Percentiles rank a stretch among this genome's conserved stretches.
These are phyloP conservation scores for Podospora anserina DNA, from an alignment of 495 filamentous ascomycete species.

Conservation along the genomic window DNA sequence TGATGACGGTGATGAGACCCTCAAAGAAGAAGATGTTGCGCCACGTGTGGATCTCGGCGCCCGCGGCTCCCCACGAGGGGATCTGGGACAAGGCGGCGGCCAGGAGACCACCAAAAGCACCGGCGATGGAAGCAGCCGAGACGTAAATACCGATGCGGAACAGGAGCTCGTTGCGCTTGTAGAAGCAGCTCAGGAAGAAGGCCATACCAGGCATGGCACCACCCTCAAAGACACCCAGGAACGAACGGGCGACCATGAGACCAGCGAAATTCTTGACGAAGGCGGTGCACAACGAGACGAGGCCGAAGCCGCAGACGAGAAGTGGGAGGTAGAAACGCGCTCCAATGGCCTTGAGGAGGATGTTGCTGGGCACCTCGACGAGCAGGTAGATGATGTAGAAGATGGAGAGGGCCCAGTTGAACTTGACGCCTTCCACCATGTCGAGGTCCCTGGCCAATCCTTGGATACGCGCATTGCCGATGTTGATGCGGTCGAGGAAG, in stretches of 20 bases:
- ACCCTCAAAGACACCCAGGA: conserved; percentile 54
- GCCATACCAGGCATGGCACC: conserved; percentile 56
- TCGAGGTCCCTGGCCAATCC: conserved; percentile 54
- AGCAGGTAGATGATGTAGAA: conserved; percentile 68
- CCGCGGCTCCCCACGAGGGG: conserved; percentile 45
- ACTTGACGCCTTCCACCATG: conserved; percentile 46
- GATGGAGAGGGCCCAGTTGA: conserved; percentile 58
- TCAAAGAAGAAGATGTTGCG: conserved; percentile 68
- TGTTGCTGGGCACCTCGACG: conserved; percentile 64
- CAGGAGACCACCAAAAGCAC: conserved; percentile 56
- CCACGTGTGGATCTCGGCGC: conserved; percentile 52
- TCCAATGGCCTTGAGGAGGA: conserved; percentile 58
- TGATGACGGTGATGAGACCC: conserved; percentile 54
- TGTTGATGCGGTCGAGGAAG: conserved; percentile 54
- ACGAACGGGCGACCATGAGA: conserved; percentile 40
- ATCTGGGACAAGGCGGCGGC: conserved; percentile 52
- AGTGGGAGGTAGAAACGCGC: conserved; percentile 63
- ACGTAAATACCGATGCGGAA: conserved; percentile 58
- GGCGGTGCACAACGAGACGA: conserved; percentile 44
- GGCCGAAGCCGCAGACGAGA: conserved; percentile 49
- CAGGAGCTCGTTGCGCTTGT: conserved; percentile 54
- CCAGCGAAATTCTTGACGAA: conserved; percentile 44
- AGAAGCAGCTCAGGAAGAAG: conserved; percentile 57
- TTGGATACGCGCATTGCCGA: conserved; percentile 63
- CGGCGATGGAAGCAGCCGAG: conserved; percentile 53